Base-by-base conservation (phyloP, 768 basidiomycete genomes). In the Kwoniella pini region DNA sequence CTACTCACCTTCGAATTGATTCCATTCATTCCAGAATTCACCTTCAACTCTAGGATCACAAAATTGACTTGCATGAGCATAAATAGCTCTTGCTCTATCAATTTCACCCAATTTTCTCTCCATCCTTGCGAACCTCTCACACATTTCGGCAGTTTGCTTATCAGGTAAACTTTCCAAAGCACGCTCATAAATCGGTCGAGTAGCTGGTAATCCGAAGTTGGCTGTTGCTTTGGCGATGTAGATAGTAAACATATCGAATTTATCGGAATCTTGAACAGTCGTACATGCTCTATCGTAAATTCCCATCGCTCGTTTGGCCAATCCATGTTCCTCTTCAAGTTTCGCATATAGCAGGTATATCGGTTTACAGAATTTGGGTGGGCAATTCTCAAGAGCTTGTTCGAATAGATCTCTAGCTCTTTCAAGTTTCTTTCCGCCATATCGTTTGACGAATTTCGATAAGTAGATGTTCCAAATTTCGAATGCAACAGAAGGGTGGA, bases 391-490 rank as follows among this genome's bases (percentile, higher is more conserved):
- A 21, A 99, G 81, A 0, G 96, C 92, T 74, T 99, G 96, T 72
- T 98, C 96, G 75, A 98, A 99, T 21, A 99, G 83, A 79, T 99
- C 96, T 61, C 96, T 85, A n/a, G 93, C 85, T 52, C 96, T 87
- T 78, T 98, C 96, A 7, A 99, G 81, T 79, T 97, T 99, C 42
- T 87, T 83, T 4, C 96, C 96, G 30, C 89, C 92, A 80, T 94
- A 97, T 80, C 96, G 89, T 79, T 91, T 93, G 60, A 94, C 85
- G 77, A 99, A 99, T 79, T 98, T 98, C 43, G 91, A 88, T 19
- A 99, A 81, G 78, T 98, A 99, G 54, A 96, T 96, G 77, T 99
- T 98, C 95, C 96, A 98, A 65, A 99, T 87, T 80, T 99, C 96
- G 78, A 97, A 98, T 3, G 92, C 94, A 62, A 98, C 87, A 0